Evolutionary conservation across 257 asterid genomes (phyloP).

Genomic region (Paulownia fortunei): DNA sequence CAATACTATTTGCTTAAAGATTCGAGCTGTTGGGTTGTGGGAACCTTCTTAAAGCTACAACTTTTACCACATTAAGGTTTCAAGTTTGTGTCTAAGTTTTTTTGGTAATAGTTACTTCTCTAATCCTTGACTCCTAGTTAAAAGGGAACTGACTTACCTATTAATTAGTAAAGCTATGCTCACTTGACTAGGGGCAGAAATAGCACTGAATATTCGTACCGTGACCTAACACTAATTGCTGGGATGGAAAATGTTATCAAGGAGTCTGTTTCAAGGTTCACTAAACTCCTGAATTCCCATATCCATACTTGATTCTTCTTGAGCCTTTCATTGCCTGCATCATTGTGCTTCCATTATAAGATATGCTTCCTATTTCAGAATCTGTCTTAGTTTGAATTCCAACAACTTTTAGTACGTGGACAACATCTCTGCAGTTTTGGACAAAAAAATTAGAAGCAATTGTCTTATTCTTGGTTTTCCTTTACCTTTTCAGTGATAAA

Average conservation of each 20-base stretch:
- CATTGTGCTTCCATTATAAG: not conserved
- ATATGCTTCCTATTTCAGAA: not conserved
- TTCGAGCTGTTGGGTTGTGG: slow-evolving; percentile 8
- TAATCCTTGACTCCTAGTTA: not conserved
- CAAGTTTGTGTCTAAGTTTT: not conserved
- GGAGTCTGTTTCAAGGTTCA: not conserved
- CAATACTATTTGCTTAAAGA: not conserved
- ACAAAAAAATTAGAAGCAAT: not conserved
- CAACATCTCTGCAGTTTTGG: not conserved
- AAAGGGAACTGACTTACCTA: not conserved
- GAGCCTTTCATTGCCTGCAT: not conserved
- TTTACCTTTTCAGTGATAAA: not conserved
- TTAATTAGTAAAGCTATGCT: not conserved
- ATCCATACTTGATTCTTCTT: not conserved
- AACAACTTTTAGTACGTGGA: not conserved
- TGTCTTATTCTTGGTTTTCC: not conserved
- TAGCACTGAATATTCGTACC: not conserved
- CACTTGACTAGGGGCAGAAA: not conserved
- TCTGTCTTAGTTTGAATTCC: not conserved
- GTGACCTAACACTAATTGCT: not conserved
- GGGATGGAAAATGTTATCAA: no score
- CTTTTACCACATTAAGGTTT: not conserved
- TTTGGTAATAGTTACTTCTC: not conserved
- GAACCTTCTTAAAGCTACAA: not conserved
- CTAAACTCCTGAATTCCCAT: not conserved